Percentiles rank a stretch among this genome's conserved stretches.
phyloP scores from a whole-genome alignment of 176 grass and related monocot species.

The Aegilops speltoides region DNA sequence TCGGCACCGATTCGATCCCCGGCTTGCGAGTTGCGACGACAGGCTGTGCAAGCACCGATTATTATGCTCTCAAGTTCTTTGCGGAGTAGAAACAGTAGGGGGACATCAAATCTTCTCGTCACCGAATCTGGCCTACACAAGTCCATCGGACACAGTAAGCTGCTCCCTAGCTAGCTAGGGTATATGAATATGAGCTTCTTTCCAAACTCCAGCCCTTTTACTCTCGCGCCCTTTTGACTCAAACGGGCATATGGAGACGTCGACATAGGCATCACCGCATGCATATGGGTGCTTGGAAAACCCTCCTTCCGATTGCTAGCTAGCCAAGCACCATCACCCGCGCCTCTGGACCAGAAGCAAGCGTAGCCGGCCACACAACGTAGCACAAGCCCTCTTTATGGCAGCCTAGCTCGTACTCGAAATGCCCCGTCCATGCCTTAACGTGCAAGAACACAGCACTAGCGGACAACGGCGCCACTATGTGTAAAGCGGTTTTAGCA shows the following conservation, averaged over 20 bases:
- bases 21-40: background rate
- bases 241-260: background rate
- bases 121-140: background rate
- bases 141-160: background rate
- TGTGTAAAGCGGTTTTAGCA: too few species aligned
- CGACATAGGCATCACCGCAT: background rate
- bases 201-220: background rate
- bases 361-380: background rate
- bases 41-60: background rate
- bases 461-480: too few species aligned
- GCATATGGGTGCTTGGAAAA: background rate
- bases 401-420: constrained; percentile 10
- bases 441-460: too few species aligned
- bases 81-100: background rate
- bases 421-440: too few species aligned
- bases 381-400: constrained; percentile 28
- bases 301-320: background rate
- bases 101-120: background rate
- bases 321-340: background rate
- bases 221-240: background rate
- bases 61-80: background rate
- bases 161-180: too few species aligned
- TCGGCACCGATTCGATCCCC: too few species aligned
- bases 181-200: too few species aligned
- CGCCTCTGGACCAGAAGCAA: constrained; percentile 47